A percentile compares a stretch with the other conserved stretches of the same genome.
Evolutionary conservation across 1,139 yeast genomes (phyloP).

Genomic region (Yamadazyma epiphylla): DNA sequence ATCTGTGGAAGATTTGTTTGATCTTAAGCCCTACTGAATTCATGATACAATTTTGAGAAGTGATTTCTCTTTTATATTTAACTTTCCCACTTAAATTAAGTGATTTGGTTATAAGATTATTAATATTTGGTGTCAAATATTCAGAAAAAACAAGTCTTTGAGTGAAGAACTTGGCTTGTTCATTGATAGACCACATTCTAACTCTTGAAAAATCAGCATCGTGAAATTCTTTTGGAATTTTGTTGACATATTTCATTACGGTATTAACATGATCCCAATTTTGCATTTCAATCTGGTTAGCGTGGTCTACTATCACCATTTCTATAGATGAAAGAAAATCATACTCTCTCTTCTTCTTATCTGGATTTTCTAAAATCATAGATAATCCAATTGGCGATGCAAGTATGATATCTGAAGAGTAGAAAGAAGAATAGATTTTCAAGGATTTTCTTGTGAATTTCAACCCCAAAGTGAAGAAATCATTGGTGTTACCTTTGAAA

Average conservation of each 20-base stretch:
- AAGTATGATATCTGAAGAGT: conserved; percentile 77
- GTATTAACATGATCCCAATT: conserved; percentile 84
- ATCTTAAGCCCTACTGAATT: conserved; percentile 54
- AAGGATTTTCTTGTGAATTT: conserved; percentile 86
- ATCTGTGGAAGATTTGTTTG: conserved; percentile 71
- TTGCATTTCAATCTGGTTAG: conserved; percentile 88
- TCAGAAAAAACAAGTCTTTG: conserved; percentile 77
- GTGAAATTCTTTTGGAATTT: conserved; percentile 70
- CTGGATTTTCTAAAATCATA: conserved; percentile 67
- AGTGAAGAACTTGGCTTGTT: conserved; percentile 67
- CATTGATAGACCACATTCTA: conserved; percentile 89
- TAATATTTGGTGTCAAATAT: conserved; percentile 77
- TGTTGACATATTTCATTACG: conserved; percentile 68
- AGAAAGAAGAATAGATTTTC: conserved; percentile 80
- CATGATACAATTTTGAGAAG: conserved; percentile 40
- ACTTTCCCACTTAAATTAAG: conserved; percentile 63
- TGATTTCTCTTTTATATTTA: conserved; percentile 44
- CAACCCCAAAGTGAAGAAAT: conserved; percentile 84
- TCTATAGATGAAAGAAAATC: conserved; percentile 91
- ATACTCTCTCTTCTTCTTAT: conserved; percentile 50
- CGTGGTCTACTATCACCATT: conserved; percentile 71
- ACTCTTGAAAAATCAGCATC: conserved; percentile 91
- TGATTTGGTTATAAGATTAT: conserved; percentile 58
- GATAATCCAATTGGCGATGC: conserved; percentile 93
- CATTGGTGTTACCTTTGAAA: conserved; percentile 89